Base-by-base conservation (phyloP, 1,284 basidiomycete genomes). In the Ganoderma leucocontextum region DNA sequence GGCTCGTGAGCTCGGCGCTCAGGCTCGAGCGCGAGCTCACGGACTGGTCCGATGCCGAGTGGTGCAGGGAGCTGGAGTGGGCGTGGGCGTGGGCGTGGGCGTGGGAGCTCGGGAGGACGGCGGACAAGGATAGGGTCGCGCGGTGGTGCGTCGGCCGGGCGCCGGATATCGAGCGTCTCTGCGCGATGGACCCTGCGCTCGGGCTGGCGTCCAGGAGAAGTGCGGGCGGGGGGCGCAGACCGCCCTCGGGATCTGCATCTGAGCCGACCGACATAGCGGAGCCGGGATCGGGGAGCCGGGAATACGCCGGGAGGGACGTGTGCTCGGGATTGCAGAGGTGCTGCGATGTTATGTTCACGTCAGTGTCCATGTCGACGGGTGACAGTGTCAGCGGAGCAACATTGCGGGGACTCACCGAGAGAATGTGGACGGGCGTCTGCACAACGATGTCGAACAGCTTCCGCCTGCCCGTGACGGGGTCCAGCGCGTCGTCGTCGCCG, bases 381-480 rank as follows among this genome's bases (percentile, higher is more conserved):
- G 52, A 60, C 15, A 66, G 62, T 33, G 67, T 75, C 73, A 65
- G 71, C 72, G 33, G 58, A 74, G 15, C 39, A 41, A 41, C 9
- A 41, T 7, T 12, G 42, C 1, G 17, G 39, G 78, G 53, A 81
- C 92, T 83, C 68, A 95, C 94, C 9, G 93, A 94, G 63, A 95
- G 85, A 66, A 95, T 89, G 66, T 91, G 88, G 36, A 96, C 85
- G 0, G 95, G 94, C 0, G 89, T 89, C 75, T 95, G 94, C 66
- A 99, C 91, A 62, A 96, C 91, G 74, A 99, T 96, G 80, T 98
- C 97, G 80, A 94, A 96, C 76, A 93, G 80, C 79, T 95, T 96
- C 70, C 89, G 85, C 77, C 88, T 91, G 52, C 92, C 87, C 4
- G 84, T 89, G 78, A 89, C 91, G 17, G 86, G 75, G 74, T 95